Evolutionary conservation across 495 filamentous ascomycete genomes (phyloP).

Genomic region (Penicillium crystallinum): DNA sequence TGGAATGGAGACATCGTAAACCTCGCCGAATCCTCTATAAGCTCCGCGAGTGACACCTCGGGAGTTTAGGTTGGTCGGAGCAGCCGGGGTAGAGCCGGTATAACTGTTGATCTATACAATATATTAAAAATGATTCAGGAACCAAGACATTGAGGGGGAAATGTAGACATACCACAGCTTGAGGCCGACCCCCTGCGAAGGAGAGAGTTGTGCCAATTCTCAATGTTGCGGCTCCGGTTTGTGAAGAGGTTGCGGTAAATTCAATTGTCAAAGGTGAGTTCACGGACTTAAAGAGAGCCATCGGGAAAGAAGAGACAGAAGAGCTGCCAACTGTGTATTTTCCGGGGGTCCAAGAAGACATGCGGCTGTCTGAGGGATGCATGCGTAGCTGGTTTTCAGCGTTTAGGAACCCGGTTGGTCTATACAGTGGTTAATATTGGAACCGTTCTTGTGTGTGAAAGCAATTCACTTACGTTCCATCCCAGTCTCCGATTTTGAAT

Average conservation of each 20-base stretch:
- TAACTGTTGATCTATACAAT: constrained; percentile 46
- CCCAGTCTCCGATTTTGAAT: constrained; percentile 60
- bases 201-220: constrained; percentile 60
- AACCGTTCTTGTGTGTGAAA: too few relatives aligned
- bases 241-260: constrained; percentile 49
- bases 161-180: constrained; percentile 16
- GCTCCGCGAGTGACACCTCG: constrained; percentile 61
- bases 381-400: constrained; percentile 60
- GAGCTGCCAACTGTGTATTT: constrained; percentile 57
- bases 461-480: constrained; percentile 40
- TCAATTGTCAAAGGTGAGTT: constrained; percentile 59
- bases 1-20: constrained; percentile 54
- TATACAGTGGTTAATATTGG: constrained; percentile 1
- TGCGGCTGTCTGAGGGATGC: constrained; percentile 61
- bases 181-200: constrained; percentile 47
- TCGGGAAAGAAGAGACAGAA: constrained; percentile 50
- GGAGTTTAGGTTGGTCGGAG: constrained; percentile 58
- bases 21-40: constrained; percentile 56
- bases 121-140: too few relatives aligned
- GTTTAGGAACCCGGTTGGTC: constrained; percentile 61
- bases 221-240: constrained; percentile 51
- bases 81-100: constrained; percentile 40
- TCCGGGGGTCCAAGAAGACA: constrained; percentile 52
- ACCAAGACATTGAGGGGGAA: not conserved
- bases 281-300: constrained; percentile 59